Evolutionary conservation across 2,329 filamentous ascomycete genomes (phyloP), one percentile per base, ranked within the genome.

Genomic region (Cladosporium sp.): DNA sequence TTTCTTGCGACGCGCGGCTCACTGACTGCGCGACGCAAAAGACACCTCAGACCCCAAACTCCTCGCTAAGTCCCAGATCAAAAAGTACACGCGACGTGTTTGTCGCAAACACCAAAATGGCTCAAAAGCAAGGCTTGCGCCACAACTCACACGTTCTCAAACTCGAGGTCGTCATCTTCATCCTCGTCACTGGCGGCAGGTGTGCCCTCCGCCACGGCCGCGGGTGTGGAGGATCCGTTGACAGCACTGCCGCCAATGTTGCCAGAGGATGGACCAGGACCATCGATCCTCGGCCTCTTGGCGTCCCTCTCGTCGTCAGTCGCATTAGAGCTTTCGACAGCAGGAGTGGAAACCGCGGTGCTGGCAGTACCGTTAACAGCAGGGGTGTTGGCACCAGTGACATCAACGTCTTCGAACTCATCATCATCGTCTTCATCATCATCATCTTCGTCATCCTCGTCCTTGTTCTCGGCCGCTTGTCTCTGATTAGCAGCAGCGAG

Each of bases 261-360:
- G 8, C 56, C 56, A 28, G 74, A 35, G 69, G 74, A 6, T 46
- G 50, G 59, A 31, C n/a, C 74, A 11, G 80, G 77, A 67, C 80
- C 76, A 62, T 89, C 87, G 21, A 89, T 75, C 75, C 88, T 89
- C 53, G 86, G 81, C 68, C 85, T 85, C 79, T 91, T 91, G 14
- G 84, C 80, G 46, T 80, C 77, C 26, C 80, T 80, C 65, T 84
- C 84, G 52, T 80, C 78, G 65, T 76, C 75, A 10, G 73, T 75
- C 5, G 72, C 72, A 66, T 74, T 75, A 55, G 71, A 72, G 58
- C 74, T 75, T 61, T 75, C 73, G 10, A 68, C 62, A 16, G 67
- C 60, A 12, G 72, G 70, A 23, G 67, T 73, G 2, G 73, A 73
- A 11, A 74, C 75, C 31, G 76, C 74, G 53, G 78, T 76, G 62